Conservation (phyloP, 495 filamentous ascomycete genomes). For the Lentithecium fluviatile region DNA sequence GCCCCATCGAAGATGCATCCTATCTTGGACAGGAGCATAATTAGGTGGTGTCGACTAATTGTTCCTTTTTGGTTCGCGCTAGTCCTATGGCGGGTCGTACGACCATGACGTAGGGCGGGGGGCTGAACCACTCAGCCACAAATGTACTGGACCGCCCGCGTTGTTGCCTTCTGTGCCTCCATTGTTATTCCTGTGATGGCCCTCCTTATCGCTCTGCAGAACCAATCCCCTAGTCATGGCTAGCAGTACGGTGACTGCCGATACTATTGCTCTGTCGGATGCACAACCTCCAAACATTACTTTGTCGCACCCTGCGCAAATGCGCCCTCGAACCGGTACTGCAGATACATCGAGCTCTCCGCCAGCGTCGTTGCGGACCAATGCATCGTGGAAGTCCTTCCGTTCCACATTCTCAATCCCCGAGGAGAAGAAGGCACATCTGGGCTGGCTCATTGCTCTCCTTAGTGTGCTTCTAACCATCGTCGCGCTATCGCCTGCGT, state of each 20-base stretch:
- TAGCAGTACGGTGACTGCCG: not conserved
- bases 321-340: not conserved
- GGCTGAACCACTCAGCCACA: not conserved
- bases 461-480: constrained; percentile 19
- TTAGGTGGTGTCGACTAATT: too few species aligned
- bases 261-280: not conserved
- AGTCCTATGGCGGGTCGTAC: too few species aligned
- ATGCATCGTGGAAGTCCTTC: constrained; percentile 16
- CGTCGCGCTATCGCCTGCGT: constrained; percentile 18
- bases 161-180: not conserved
- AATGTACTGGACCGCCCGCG: not conserved
- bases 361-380: not conserved
- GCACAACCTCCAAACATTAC: not conserved
- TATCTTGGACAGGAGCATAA: too few species aligned
- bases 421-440: constrained; percentile 14
- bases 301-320: not conserved
- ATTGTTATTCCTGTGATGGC: not conserved
- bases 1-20: too few species aligned
- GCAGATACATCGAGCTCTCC: not conserved
- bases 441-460: constrained; percentile 25
- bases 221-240: not conserved
- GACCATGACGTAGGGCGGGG: too few species aligned
- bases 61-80: too few species aligned
- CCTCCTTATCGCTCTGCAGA: not conserved
- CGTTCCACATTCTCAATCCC: constrained; percentile 6